These are phyloP conservation scores for Fusarium odoratissimum DNA, from an alignment of 2,329 filamentous ascomycete species.

Conservation along the genomic window DNA sequence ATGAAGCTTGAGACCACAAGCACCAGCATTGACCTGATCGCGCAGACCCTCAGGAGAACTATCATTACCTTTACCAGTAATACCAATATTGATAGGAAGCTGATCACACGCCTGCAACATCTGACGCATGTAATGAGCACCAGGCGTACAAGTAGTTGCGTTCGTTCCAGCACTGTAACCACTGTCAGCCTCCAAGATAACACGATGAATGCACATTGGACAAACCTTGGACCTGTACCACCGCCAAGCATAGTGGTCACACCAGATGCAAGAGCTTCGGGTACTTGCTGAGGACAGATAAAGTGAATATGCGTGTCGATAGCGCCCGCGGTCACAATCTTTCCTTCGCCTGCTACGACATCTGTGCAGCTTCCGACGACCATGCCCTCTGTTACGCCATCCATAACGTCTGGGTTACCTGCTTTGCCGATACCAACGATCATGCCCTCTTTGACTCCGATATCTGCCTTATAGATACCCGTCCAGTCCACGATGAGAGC, in stretches of 20 bases:
- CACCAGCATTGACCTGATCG: conserved; percentile 85
- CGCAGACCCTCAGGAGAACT: conserved; percentile 75
- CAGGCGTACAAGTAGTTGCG: conserved; percentile 93
- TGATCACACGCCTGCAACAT: conserved; percentile 90
- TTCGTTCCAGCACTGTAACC: conserved; percentile 79
- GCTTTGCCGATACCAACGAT: conserved; percentile 94
- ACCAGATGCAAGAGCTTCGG: conserved; percentile 85
- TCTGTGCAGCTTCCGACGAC: conserved; percentile 90
- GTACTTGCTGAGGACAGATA: conserved; percentile 92
- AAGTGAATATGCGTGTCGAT: conserved; percentile 94
- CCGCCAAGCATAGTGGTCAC: conserved; percentile 93
- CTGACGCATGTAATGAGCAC: conserved; percentile 81
- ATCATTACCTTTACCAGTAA: conserved; percentile 96
- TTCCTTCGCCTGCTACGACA: conserved; percentile 89
- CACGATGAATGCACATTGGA: background rate
- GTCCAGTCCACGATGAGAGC: conserved; percentile 91
- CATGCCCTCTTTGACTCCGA: conserved; percentile 87
- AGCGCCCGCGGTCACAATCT: conserved; percentile 90
- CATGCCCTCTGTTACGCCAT: conserved; percentile 82
- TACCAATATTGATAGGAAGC: conserved; percentile 87
- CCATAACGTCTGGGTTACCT: conserved; percentile 97
- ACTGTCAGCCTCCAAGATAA: conserved; percentile 16
- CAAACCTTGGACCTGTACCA: conserved; percentile 87
- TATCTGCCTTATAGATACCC: conserved; percentile 96
- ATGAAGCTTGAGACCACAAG: conserved; percentile 91